Evolutionary conservation across 192 early-diverging fungal species (phyloP).

Genomic region (Coemansia asiatica): DNA sequence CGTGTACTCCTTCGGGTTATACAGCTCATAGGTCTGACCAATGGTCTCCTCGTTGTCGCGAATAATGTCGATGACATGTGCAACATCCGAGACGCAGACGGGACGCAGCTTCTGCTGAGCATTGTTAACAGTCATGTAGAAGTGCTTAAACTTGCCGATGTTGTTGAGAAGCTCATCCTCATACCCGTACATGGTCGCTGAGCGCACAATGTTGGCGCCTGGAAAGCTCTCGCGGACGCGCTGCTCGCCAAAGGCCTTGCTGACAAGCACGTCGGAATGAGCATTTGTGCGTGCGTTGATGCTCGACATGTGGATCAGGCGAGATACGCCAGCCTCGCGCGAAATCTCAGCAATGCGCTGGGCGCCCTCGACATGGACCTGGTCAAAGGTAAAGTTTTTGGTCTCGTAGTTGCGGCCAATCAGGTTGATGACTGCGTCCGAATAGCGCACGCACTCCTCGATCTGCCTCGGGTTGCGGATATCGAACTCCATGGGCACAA

Average conservation of each 20-base stretch:
- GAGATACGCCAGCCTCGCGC: slow-evolving; percentile 76
- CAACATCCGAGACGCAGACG: slow-evolving; percentile 80
- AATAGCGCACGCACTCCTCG: slow-evolving; percentile 82
- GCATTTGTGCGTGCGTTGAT: slow-evolving; percentile 78
- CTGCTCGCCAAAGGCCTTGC: slow-evolving; percentile 91
- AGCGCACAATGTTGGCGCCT: slow-evolving; percentile 90
- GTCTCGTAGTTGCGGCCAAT: slow-evolving; percentile 91
- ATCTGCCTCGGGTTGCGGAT: slow-evolving; percentile 83
- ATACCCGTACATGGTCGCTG: slow-evolving; percentile 81
- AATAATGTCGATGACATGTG: slow-evolving; percentile 75
- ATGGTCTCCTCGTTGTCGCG: slow-evolving; percentile 68
- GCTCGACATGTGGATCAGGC: slow-evolving; percentile 87
- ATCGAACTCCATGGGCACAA: slow-evolving; percentile 89
- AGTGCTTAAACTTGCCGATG: slow-evolving; percentile 63
- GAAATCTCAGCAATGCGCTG: slow-evolving; percentile 76
- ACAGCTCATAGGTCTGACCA: slow-evolving; percentile 90
- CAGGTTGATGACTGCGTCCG: slow-evolving; percentile 93
- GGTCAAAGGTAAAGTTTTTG: slow-evolving; percentile 87
- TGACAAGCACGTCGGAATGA: slow-evolving; percentile 71
- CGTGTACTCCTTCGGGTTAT: slow-evolving; percentile 74
- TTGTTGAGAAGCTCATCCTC: slow-evolving; percentile 94
- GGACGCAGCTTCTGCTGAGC: slow-evolving; percentile 48
- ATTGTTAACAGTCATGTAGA: slow-evolving; percentile 44
- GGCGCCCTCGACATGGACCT: slow-evolving; percentile 84
- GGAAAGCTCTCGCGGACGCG: slow-evolving; percentile 89